Base-by-base conservation (phyloP, 345 rosid species). In the Carallia brachiata region DNA sequence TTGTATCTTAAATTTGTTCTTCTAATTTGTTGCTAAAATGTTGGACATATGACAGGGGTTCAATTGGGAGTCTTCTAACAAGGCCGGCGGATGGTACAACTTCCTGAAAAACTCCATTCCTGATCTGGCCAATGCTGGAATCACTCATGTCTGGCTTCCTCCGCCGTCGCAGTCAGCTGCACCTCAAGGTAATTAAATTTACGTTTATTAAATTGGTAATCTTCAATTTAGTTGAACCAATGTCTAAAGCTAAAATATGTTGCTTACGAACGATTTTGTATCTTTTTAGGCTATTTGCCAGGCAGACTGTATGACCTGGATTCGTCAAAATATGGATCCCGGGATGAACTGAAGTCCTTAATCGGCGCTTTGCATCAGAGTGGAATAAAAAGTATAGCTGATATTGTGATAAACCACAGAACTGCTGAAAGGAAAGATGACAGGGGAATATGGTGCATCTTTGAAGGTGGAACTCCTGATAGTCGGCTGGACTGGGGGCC, bases 71-170 rank as follows among this genome's bases (percentile, higher is more conserved):
- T 91, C 97, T 36, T 73, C 82, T 61, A 83, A 83, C 59, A 79
- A 82, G 63, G 76, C 73, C 61, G 97, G 95, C 47, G 97, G 96
- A 50, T 94, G 90, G 90, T 88, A 94, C 82, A 94, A 87, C 55
- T 86, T 82, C 1, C 82, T 94, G 16, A 85, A 80, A 75, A 88
- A 71, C 72, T 65, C 73, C 27, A 63, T 88, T 53, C 75, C 88
- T 61, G 96, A 91, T 39, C 65, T 91, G 66, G 85, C 83, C 52
- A 75, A 50, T n/a, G 87, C 90, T 27, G 96, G 95, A 63, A 73
- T 89, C 60, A 86, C 98, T 65, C 96, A 89, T 73, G 82, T 94
- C 44, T 94, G 97, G 98, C 96, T 91, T 78, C 98, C 97, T 59
- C 97, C 98, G 7, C 77, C 98, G 2, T 94, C 97, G 55, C 98